These are phyloP conservation scores for Chytriomyces confervae DNA, from an alignment of 192 early-diverging fungal genomes.

Conservation along the genomic window DNA sequence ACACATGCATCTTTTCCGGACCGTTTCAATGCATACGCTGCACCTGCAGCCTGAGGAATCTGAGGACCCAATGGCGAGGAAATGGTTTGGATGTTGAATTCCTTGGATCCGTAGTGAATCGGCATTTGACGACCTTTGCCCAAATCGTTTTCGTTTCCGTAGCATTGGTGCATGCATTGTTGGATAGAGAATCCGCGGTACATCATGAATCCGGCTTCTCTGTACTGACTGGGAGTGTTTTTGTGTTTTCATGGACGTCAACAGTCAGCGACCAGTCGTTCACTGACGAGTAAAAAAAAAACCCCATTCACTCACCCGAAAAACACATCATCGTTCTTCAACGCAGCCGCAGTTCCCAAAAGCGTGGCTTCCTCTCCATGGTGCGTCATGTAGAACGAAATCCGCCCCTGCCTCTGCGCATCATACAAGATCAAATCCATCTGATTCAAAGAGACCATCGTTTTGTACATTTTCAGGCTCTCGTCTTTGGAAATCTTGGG, in stretches of 20 bases:
- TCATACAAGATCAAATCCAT: conserved; percentile 93
- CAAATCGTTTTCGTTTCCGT: conserved; percentile 82
- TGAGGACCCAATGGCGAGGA: conserved; percentile 96
- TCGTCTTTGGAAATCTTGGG: conserved; percentile 63
- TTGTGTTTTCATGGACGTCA: neutral
- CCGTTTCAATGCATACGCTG: conserved; percentile 92
- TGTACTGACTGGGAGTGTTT: conserved; percentile 69
- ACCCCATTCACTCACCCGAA: conserved; percentile 66
- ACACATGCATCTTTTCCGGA: conserved; percentile 77
- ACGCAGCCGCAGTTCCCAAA: conserved; percentile 88
- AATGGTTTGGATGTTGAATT: conserved; percentile 92
- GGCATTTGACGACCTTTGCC: conserved; percentile 99
- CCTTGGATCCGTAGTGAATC: conserved; percentile 89
- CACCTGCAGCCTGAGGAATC: conserved; percentile 93
- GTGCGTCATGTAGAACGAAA: conserved; percentile 98
- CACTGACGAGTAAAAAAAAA: neutral
- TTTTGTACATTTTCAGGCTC: conserved; percentile 81
- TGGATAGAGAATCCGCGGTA: conserved; percentile 94
- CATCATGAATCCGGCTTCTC: conserved; percentile 91
- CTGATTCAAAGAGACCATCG: conserved; percentile 86
- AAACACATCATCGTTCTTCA: conserved; percentile 84
- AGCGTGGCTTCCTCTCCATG: conserved; percentile 96
- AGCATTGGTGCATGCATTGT: conserved; percentile 97
- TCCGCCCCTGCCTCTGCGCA: conserved; percentile 96
- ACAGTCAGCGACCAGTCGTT: neutral